phyloP scores from a whole-genome alignment of 73 alveolate species.

The Tetrahymena elliotti region DNA sequence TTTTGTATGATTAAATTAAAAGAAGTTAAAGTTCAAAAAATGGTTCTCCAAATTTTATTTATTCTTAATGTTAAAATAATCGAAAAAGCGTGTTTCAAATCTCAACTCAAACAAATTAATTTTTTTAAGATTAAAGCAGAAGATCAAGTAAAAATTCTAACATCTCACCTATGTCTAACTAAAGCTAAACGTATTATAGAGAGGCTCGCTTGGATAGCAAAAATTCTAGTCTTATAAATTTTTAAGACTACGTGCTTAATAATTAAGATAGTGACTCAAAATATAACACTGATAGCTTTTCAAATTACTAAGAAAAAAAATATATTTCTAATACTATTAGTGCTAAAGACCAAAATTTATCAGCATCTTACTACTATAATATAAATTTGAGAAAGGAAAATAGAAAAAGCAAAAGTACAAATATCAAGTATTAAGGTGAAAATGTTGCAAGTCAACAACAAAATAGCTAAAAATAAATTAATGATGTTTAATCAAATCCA shows the following conservation, averaged over 20 bases:
- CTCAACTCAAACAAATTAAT: not conserved
- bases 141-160: not conserved
- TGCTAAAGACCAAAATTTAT: not conserved
- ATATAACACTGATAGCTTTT: not conserved
- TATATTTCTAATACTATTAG: not conserved
- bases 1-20: not conserved
- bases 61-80: not conserved
- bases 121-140: not conserved
- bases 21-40: not conserved
- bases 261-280: no score
- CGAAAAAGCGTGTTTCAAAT: no score
- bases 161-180: not conserved
- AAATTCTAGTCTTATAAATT: not conserved
- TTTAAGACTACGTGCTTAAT: not conserved
- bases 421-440: not conserved
- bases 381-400: not conserved
- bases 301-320: no score
- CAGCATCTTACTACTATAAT: not conserved
- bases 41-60: not conserved
- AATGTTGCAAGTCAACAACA: not conserved
- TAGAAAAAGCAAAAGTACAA: not conserved
- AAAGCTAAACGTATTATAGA: not conserved
- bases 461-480: no score
- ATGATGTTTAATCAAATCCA: not conserved
- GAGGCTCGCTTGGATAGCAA: not conserved